Conservation (phyloP, 306 rosid species). For the Ceratonia siliqua region DNA sequence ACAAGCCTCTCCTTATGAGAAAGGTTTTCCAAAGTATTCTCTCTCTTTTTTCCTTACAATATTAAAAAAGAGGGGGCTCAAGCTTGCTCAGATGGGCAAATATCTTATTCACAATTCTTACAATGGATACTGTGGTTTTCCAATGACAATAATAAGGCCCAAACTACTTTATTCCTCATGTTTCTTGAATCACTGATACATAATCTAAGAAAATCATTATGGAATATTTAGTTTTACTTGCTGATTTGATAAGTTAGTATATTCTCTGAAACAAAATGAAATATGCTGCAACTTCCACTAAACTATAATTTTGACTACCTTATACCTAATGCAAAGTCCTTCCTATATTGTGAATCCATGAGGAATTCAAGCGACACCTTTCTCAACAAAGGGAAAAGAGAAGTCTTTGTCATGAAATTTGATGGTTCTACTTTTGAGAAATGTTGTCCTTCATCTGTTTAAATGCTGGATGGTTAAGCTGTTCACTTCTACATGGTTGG, state of each 20-base stretch:
- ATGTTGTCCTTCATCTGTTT: conserved; percentile 15
- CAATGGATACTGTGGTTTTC: background rate
- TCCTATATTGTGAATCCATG: conserved; percentile 3
- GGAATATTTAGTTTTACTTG: background rate
- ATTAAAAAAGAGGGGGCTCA: no score
- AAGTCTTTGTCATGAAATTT: background rate
- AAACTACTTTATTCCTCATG: background rate
- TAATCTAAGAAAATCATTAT: background rate
- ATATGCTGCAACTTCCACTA: conserved; percentile 16
- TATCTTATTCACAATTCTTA: background rate
- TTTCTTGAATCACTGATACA: background rate
- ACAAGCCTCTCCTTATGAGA: no score
- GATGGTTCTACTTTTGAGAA: background rate
- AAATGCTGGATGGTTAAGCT: conserved; percentile 25
- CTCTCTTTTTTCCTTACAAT: no score
- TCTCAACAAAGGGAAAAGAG: background rate
- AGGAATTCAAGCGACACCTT: background rate
- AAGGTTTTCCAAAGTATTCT: no score
- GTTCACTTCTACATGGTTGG: conserved; percentile 18
- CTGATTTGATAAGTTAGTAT: background rate
- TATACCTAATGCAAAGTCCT: background rate
- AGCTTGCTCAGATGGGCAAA: background rate
- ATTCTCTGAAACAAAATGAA: background rate
- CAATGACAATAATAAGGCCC: no score
- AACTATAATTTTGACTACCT: conserved; percentile 11